Percentiles rank a stretch among this genome's conserved stretches.
These are phyloP conservation scores for Pseudogymnoascus sp. DNA, from an alignment of 2,329 filamentous ascomycete genomes.

Conservation along the genomic window DNA sequence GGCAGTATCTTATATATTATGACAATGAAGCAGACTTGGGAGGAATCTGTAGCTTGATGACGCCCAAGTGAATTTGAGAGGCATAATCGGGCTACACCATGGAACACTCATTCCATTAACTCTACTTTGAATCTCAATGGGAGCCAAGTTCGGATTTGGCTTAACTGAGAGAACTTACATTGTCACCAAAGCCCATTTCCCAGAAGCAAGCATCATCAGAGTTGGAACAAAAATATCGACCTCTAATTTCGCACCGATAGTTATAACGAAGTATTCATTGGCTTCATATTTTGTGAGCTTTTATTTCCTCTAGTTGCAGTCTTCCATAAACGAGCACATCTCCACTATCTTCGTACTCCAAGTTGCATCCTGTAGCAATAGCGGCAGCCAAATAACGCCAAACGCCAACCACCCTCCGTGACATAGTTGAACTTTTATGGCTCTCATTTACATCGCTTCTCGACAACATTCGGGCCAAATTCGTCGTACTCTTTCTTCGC, in stretches of 20 bases:
- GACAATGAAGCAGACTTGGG: not conserved
- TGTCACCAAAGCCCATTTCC: not conserved
- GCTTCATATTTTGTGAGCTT: conserved; percentile 1
- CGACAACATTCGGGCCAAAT: conserved; percentile 80
- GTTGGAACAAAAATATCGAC: not conserved
- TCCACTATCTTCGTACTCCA: conserved; percentile 4
- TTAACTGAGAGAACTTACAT: not conserved
- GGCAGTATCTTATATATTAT: not conserved
- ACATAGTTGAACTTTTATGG: not conserved
- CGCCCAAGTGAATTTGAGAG: not conserved
- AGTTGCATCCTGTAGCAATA: conserved; percentile 6
- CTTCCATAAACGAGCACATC: not conserved
- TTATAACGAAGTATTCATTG: not conserved
- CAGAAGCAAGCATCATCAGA: not conserved
- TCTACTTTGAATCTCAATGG: not conserved
- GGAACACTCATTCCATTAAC: not conserved
- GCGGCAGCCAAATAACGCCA: conserved; percentile 8
- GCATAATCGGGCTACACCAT: not conserved
- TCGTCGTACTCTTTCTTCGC: conserved; percentile 96
- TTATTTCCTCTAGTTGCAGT: conserved; percentile 8
- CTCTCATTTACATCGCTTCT: conserved; percentile 85
- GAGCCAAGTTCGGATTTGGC: not conserved
- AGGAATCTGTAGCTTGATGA: not conserved
- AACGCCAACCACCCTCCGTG: conserved; percentile 1
- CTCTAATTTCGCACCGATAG: not conserved